Base-by-base conservation (phyloP, 768 basidiomycete genomes). In the Mycena latifolia region DNA sequence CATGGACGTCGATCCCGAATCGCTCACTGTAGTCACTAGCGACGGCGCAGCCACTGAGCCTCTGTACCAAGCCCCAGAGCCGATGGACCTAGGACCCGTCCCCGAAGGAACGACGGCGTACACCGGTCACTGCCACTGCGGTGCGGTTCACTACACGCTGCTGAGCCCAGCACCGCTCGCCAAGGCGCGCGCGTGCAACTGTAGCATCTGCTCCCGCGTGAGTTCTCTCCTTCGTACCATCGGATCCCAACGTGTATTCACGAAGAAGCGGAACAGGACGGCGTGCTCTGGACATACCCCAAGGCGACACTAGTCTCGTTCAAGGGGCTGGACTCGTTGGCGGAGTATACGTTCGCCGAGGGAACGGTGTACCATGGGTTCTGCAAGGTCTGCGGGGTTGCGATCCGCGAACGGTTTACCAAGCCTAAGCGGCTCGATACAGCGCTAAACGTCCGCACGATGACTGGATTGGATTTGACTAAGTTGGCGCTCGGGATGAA, bases 41-140 rank as follows among this genome's bases (percentile, higher is more conserved):
- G 22, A 53, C 35, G 55, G 56, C n/a, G 48, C 61, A 11, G 17
- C 37, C 1, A 41, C 5, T 0, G 56, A 51, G 2, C 46, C 55
- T 15, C 52, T 17, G 27, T 67, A 67, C 20, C 18, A 63, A 12
- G 35, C 22, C 37, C 66, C 66, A 2, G 56, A 47, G 24, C 56
- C 66, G 9, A 37, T 63, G 18, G 28, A 24, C 12, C 24, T 41
- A n/a, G n/a, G n/a, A n/a, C n/a, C n/a, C n/a, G n/a, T n/a, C n/a
- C n/a, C n/a, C n/a, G n/a, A n/a, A n/a, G n/a, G n/a, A 3, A 24
- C 51, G 41, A 61, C 35, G 0, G 50, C 52, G 14, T 69, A 69
- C 39, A 39, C 52, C n/a, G 67, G 67, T 1, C 61, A 43, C 55
- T 69, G 67, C 60, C 67, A 69, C 18, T 69, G 67, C 55, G 67